Conservation (phyloP, 2,329 filamentous ascomycete species). For the Colletotrichum chrysophilum region DNA sequence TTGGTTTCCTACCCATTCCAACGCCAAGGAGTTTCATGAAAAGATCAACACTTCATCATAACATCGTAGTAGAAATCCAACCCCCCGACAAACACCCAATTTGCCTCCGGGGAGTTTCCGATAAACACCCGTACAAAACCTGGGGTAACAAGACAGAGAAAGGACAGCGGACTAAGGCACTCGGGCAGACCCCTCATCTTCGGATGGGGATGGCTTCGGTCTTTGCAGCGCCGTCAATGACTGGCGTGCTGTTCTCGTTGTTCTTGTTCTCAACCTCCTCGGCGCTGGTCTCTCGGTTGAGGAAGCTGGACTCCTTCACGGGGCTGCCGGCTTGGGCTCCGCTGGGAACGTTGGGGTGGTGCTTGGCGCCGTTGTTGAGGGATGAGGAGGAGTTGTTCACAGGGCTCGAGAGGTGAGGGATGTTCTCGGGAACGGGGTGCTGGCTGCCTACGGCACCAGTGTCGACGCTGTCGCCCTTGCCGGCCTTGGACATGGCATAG, state of each 20-base stretch:
- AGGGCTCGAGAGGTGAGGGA: conserved; percentile 83
- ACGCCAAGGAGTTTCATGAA: conserved; percentile 16
- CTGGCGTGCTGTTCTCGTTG: conserved; percentile 2
- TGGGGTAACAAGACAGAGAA: conserved; percentile 6
- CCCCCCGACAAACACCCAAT: conserved; percentile 12
- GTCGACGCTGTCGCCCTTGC: conserved; percentile 93
- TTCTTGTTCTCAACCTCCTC: conserved; percentile 47
- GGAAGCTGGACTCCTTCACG: conserved; percentile 87
- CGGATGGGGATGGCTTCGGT: conserved; percentile 67
- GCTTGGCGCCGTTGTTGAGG: conserved; percentile 19
- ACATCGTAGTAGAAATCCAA: conserved; percentile 17
- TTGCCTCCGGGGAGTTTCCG: not conserved
- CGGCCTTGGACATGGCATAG: conserved; percentile 95
- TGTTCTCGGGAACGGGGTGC: conserved; percentile 94
- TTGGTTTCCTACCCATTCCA: conserved; percentile 12
- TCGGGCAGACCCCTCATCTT: conserved; percentile 45
- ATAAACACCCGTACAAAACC: conserved; percentile 13
- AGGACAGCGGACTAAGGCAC: not conserved
- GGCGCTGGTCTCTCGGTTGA: conserved; percentile 81
- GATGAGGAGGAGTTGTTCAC: conserved; percentile 38
- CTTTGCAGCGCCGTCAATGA: conserved; percentile 23
- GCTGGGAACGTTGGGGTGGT: conserved; percentile 25
- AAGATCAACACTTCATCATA: conserved; percentile 21
- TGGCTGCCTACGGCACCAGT: conserved; percentile 93
- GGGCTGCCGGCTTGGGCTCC: conserved; percentile 74